A percentile compares a stretch with the other conserved stretches of the same genome.
Evolutionary conservation across 164 flowering plant genomes (phyloP).

Genomic region (Chloranthus sessilifolius): DNA sequence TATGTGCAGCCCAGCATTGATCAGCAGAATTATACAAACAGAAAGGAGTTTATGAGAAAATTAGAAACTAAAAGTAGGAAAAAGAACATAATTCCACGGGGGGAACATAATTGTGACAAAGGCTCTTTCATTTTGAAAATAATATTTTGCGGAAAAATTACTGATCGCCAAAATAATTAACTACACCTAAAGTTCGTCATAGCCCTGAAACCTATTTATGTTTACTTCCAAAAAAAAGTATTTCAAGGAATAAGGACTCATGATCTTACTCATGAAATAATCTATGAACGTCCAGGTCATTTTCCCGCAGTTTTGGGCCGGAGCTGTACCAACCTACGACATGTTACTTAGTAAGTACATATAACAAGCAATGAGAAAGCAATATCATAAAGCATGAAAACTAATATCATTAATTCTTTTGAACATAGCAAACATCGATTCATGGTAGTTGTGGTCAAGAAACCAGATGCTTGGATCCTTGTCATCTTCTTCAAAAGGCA

Average conservation of each 20-base stretch:
- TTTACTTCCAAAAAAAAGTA: too few relatives aligned
- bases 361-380: neutral
- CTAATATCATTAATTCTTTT: constrained; percentile 87
- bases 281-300: constrained; percentile 79
- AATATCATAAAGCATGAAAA: neutral
- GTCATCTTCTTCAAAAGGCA: constrained; percentile 98
- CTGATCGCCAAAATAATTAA: too few relatives aligned
- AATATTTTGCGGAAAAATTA: too few relatives aligned
- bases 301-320: constrained; percentile 89
- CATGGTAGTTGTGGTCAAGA: constrained; percentile 98
- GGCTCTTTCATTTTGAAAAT: too few relatives aligned
- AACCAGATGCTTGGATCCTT: constrained; percentile 95
- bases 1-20: too few relatives aligned
- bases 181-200: too few relatives aligned
- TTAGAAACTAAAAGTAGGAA: too few relatives aligned
- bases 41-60: too few relatives aligned
- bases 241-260: neutral
- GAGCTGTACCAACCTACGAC: constrained; percentile 99
- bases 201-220: too few relatives aligned
- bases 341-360: constrained; percentile 84
- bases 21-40: too few relatives aligned
- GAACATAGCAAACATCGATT: constrained; percentile 97
- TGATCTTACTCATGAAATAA: constrained; percentile 74
- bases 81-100: too few relatives aligned
- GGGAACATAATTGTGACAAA: too few relatives aligned